phyloP scores from a whole-genome alignment of 495 filamentous ascomycete genomes.

The Penicillium verhagenii region DNA sequence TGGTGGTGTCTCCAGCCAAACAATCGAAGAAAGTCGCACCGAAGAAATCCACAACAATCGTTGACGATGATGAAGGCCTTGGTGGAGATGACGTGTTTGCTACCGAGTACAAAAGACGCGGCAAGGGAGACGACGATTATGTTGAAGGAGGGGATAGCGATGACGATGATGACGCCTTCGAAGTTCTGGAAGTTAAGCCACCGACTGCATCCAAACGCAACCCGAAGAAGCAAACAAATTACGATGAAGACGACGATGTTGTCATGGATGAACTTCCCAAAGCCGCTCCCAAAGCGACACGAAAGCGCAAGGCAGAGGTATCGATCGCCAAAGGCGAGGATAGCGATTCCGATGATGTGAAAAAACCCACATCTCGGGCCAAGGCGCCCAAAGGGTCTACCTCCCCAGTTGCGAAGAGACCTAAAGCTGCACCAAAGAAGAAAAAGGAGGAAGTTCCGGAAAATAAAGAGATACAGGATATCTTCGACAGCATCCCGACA shows the following conservation, averaged over 20 bases:
- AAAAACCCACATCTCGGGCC: conserved; percentile 26
- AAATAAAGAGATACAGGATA: conserved; percentile 67
- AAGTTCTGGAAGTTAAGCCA: conserved; percentile 37
- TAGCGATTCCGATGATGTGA: conserved; percentile 28
- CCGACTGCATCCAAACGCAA: conserved; percentile 22
- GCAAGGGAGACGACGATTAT: conserved; percentile 68
- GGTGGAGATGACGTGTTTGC: conserved; percentile 73
- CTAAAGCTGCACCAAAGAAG: conserved; percentile 57
- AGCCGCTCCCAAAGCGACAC: conserved; percentile 37
- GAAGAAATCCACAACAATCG: conserved; percentile 28
- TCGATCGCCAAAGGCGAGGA: conserved; percentile 42
- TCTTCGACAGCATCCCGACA: conserved; percentile 82
- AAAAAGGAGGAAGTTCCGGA: conserved; percentile 55
- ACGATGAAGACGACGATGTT: conserved; percentile 47
- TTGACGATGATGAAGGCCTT: conserved; percentile 64
- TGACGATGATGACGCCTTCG: conserved; percentile 34
- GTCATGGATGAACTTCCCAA: conserved; percentile 48
- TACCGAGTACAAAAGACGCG: conserved; percentile 56
- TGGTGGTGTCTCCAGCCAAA: conserved; percentile 26
- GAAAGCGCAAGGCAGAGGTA: conserved; percentile 61
- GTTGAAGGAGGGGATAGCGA: conserved; percentile 60
- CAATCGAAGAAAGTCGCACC: conserved; percentile 19
- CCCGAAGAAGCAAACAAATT: conserved; percentile 6
- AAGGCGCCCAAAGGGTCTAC: conserved; percentile 1
- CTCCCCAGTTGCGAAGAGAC: conserved; percentile 30